Base-by-base conservation (phyloP, 78 protist genomes). In the Planoprotostelium fungivorum region DNA sequence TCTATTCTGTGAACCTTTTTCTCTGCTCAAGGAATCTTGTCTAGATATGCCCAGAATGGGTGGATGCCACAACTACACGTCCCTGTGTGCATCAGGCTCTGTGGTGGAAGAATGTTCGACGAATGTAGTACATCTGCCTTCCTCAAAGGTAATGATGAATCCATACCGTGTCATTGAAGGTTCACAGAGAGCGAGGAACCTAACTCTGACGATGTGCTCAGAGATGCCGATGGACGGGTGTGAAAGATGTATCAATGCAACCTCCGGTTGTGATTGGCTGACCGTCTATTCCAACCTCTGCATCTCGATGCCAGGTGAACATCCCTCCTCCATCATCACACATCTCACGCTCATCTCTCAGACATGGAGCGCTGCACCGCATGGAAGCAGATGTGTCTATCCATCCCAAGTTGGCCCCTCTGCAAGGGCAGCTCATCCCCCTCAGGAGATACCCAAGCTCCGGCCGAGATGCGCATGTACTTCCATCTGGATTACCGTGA, bases 401-500 rank as follows among this genome's bases (percentile, higher is more conserved):
- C 25, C 5, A 31, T 91, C 28, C 87, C 39, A 0, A 0, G 0
- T 0, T 38, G 84, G 0, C 37, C 0, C 16, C 0, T 90, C 1
- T 10, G 35, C 34, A 0, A 16, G 10, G 39, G 28, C 36, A 83
- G 34, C 5, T 86, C 89, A 37, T 35, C 31, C 16, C 35, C n/a
- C 31, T 87, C 94, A 35, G 23, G 10, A 25, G 0, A 34, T 1
- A 73, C 88, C n/a, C n/a, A n/a, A n/a, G n/a, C n/a, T n/a, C n/a
- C n/a, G n/a, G 92, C 90, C 38, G 35, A 89, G n/a, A 91, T 91
- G 94, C 85, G 89, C 86, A 91, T 91, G 94, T 91, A 63, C 84
- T 91, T 91, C 91, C 94, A 91, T 38, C 86, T 89, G 38, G 94
- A 91, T 88, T 86, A 89, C n/a, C 35, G 86, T 37, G 94, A 91